A percentile compares a stretch with the other conserved stretches of the same genome.
These are phyloP conservation scores for Lanmaoa pseudosensibilis DNA, from an alignment of 768 basidiomycete genomes.

Conservation along the genomic window DNA sequence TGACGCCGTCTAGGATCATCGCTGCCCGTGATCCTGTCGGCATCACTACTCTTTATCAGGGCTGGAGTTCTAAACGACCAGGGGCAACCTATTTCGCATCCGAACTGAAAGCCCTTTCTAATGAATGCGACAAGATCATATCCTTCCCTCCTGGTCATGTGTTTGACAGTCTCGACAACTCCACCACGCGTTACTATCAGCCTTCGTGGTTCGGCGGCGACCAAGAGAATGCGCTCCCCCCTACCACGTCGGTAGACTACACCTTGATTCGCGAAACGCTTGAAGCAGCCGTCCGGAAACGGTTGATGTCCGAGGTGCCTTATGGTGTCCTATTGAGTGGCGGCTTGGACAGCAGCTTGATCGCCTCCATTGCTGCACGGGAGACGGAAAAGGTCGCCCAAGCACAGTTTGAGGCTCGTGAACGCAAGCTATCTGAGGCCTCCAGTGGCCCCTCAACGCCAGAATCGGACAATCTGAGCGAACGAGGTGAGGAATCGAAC, in stretches of 20 bases:
- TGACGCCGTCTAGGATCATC: conserved; percentile 85
- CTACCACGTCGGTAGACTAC: conserved; percentile 62
- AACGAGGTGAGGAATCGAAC: conserved; percentile 49
- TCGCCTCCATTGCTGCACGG: conserved; percentile 90
- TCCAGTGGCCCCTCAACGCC: conserved; percentile 61
- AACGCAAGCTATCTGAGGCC: conserved; percentile 53
- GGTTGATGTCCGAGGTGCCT: conserved; percentile 97
- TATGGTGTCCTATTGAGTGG: conserved; percentile 96
- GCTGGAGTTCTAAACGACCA: conserved; percentile 82
- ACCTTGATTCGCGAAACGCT: conserved; percentile 74
- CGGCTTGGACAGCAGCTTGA: conserved; percentile 93
- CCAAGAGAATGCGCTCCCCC: conserved; percentile 54
- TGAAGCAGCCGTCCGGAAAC: conserved; percentile 90
- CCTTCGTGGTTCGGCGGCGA: conserved; percentile 93
- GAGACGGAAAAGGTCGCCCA: conserved; percentile 91
- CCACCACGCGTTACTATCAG: conserved; percentile 80
- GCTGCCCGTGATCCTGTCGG: conserved; percentile 97
- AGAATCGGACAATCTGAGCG: conserved; percentile 42
- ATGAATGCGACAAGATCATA: conserved; percentile 93
- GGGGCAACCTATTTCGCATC: conserved; percentile 90
- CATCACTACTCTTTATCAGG: conserved; percentile 98
- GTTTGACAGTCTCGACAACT: conserved; percentile 81
- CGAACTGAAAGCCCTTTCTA: conserved; percentile 87
- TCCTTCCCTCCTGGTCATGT: conserved; percentile 98
- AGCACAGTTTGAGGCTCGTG: conserved; percentile 72